Percentiles rank a stretch among this genome's conserved stretches.
Evolutionary conservation across 2,329 filamentous ascomycete genomes (phyloP).

Genomic region (Claviceps purpurea): DNA sequence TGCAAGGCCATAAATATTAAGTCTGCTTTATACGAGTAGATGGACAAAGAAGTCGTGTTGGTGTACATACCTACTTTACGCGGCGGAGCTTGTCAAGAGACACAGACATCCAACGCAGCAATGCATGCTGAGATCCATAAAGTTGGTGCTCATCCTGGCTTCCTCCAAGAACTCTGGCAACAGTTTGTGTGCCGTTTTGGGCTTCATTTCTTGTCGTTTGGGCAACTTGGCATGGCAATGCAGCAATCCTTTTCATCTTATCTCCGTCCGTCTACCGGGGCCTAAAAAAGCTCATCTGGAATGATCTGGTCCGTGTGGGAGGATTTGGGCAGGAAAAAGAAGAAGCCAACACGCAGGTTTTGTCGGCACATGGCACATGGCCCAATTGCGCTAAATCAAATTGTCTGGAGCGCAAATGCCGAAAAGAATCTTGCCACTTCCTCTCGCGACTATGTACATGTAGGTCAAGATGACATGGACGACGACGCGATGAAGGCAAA

Average conservation of each 20-base stretch:
- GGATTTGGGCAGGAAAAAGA: background rate
- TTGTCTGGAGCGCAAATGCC: too few relatives aligned
- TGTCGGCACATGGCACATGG: too few relatives aligned
- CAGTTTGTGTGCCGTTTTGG: background rate
- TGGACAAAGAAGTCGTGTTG: too few relatives aligned
- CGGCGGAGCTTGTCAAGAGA: too few relatives aligned
- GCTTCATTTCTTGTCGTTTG: background rate
- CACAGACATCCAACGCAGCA: too few relatives aligned
- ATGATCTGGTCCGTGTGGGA: background rate
- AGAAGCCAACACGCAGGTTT: background rate
- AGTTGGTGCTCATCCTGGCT: background rate
- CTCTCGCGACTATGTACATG: too few relatives aligned
- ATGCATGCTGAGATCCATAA: background rate
- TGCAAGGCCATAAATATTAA: background rate
- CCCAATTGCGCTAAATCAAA: too few relatives aligned
- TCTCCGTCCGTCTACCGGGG: too few relatives aligned
- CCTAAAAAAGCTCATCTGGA: background rate
- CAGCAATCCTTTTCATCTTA: background rate
- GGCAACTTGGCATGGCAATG: background rate
- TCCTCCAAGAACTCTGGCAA: background rate
- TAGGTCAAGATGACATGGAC: background rate
- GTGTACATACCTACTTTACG: too few relatives aligned
- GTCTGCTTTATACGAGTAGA: too few relatives aligned
- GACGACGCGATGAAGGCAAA: background rate
- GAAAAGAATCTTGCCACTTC: too few relatives aligned